Evolutionary conservation across 352 stramenopile genomes (phyloP), one percentile per base, ranked within the genome.

Genomic region (Phytophthora idaei): DNA sequence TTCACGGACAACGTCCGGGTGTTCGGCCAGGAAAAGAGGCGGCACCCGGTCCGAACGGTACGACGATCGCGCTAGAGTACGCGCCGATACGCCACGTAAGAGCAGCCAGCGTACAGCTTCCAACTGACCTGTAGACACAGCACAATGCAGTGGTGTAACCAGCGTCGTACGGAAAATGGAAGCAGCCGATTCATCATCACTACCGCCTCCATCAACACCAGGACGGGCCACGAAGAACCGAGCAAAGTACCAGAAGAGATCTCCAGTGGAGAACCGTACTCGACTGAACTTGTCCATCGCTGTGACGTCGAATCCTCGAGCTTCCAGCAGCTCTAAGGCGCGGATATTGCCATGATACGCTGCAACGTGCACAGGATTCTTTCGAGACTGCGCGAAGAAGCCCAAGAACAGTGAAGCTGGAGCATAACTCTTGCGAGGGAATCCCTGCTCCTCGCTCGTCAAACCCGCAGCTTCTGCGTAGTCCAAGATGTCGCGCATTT

Each of bases 101-200:
- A 95, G 68, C n/a, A 95, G 56, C 85, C 85, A 94, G 34, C 69
- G 74, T 21, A 94, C 87, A 3, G 84, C 74, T 29, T 90, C 81
- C 15, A 92, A 51, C 46, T 92, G 81, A 3, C 85, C 83, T 0
- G 83, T 90, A 0, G 82, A 81, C 1, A 95, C 87, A 0, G 87
- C 87, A 57, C 87, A 95, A 66, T 95, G 87, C 41, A 95, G 49
- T 6, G 87, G 87, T 3, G 85, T 91, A 7, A 95, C 87, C 17
- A 95, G 60, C n/a, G 87, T 95, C 36, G 85, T 92, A 52, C 88
- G 87, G 67, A 95, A 93, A 39, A 93, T 83, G 4, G 86, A 92
- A 5, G 81, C 85, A 6, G 81, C 83, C 25, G 81, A 84, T 57
- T 92, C 81, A 41, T 93, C 82, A 17, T 87, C 80, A 8, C 56